Base-by-base conservation (phyloP, 169 alveolate genomes). In the Plasmodium gonderi region DNA sequence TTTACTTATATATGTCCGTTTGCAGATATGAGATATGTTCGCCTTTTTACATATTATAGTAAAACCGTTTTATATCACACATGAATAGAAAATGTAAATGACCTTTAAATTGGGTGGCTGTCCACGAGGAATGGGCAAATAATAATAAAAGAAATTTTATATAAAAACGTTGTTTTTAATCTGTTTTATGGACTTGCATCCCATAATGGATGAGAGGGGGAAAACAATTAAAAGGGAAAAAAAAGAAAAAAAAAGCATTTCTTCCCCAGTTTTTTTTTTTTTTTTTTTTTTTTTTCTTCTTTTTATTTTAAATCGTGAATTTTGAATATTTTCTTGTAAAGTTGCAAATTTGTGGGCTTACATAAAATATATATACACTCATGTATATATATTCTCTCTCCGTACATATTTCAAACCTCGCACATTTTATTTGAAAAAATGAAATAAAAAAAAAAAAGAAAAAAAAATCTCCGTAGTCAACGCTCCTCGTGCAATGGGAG, bases 301-400 rank as follows among this genome's bases (percentile, higher is more conserved):
- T 51, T 51, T 14, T 51, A n/a, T 54, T 17, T 54, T 17, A 11
- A 79, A 91, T 36, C 44, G 79, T 7, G 92, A 90, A 83, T 44
- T 90, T 76, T 26, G 77, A 67, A 68, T 77, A 67, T 67, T 68
- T 68, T 9, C 94, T 85, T 65, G 92, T 90, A 14, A 87, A 31
- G 83, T 45, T 44, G 23, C 83, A 51, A 49, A 26, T 85, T 74
- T 68, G 78, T 36, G 65, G 69, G 51, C 60, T 91, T 20, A 74
- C 54, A n/a, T n/a, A n/a, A n/a, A n/a, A n/a, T n/a, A n/a, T n/a
- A n/a, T n/a, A n/a, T n/a, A n/a, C 74, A 45, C 36, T 54, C 7
- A 9, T 12, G 3, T 54, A 17, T 54, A 17, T 54, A 17, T 54
- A 6, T 42, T 42, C 23, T 54, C 17, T 11, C 17, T 51, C 17